These are phyloP conservation scores for Dioscorea zingiberensis DNA, from an alignment of 106 monocot genomes.

Conservation along the genomic window DNA sequence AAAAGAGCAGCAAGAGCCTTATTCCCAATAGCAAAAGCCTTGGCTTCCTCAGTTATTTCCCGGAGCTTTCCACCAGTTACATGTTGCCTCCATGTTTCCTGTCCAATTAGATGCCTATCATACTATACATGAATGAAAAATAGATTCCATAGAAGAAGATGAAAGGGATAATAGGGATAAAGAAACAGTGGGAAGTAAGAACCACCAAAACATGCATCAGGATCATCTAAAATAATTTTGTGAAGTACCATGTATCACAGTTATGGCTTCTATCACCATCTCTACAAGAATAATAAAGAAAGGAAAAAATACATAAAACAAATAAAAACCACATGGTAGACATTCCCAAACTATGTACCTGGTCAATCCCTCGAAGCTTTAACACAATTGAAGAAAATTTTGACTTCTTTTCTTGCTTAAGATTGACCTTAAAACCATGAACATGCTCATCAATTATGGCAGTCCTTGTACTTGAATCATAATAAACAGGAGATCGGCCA, in stretches of 20 bases:
- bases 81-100: conserved; percentile 98
- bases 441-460: conserved; percentile 66
- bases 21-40: conserved; percentile 82
- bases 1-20: conserved; percentile 92
- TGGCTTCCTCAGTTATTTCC: conserved; percentile 98
- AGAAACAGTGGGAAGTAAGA: too few species aligned
- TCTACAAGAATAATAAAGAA: too few species aligned
- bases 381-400: conserved; percentile 88
- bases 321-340: neutral
- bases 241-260: too few species aligned
- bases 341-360: conserved; percentile 37
- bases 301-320: neutral
- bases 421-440: conserved; percentile 84
- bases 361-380: conserved; percentile 94
- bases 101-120: conserved; percentile 8
- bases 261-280: too few species aligned
- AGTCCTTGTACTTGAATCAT: conserved; percentile 50
- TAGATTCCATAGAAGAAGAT: too few species aligned
- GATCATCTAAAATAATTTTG: too few species aligned
- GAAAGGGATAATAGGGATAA: too few species aligned
- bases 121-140: too few species aligned
- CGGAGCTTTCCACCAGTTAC: conserved; percentile 90
- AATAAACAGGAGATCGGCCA: conserved; percentile 69
- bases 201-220: too few species aligned
- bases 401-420: conserved; percentile 90